phyloP scores from a whole-genome alignment of 2,329 filamentous ascomycete genomes.

The Aspergillus latus region DNA sequence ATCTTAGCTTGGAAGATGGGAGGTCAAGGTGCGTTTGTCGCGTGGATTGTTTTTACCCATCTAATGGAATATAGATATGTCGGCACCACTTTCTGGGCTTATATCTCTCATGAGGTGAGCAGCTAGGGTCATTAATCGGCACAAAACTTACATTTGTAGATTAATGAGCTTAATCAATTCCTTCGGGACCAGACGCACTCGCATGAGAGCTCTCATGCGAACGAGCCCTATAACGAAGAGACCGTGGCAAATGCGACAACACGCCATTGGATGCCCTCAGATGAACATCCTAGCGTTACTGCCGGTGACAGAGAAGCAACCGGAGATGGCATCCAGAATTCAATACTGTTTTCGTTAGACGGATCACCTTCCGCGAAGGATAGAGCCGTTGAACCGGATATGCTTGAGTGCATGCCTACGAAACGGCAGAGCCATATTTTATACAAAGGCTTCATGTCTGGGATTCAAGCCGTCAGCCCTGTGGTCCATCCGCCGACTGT shows the following conservation, averaged over 20 bases:
- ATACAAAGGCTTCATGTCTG: slow-evolving; percentile 49
- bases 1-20: slow-evolving; percentile 46
- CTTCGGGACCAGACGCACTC: slow-evolving; percentile 44
- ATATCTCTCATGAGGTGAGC: slow-evolving; percentile 45
- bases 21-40: slow-evolving; percentile 40
- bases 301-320: slow-evolving; percentile 20
- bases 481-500: slow-evolving; percentile 47
- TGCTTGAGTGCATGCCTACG: slow-evolving; percentile 44
- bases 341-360: slow-evolving; percentile 38
- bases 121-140: neutral
- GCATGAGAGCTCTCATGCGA: slow-evolving; percentile 25
- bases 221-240: slow-evolving; percentile 27
- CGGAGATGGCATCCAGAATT: slow-evolving; percentile 36
- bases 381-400: slow-evolving; percentile 38
- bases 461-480: slow-evolving; percentile 47
- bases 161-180: slow-evolving; percentile 46
- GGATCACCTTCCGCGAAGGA: slow-evolving; percentile 37
- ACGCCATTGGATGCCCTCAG: slow-evolving; percentile 24
- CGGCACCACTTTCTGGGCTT: slow-evolving; percentile 48
- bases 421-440: slow-evolving; percentile 48
- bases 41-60: neutral
- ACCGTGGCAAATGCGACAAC: slow-evolving; percentile 14
- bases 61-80: slow-evolving; percentile 39
- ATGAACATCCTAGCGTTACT: slow-evolving; percentile 16
- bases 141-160: slow-evolving; percentile 30